Conservation (phyloP, 2,329 filamentous ascomycete genomes). For the Fusarium pseudocircinatum region DNA sequence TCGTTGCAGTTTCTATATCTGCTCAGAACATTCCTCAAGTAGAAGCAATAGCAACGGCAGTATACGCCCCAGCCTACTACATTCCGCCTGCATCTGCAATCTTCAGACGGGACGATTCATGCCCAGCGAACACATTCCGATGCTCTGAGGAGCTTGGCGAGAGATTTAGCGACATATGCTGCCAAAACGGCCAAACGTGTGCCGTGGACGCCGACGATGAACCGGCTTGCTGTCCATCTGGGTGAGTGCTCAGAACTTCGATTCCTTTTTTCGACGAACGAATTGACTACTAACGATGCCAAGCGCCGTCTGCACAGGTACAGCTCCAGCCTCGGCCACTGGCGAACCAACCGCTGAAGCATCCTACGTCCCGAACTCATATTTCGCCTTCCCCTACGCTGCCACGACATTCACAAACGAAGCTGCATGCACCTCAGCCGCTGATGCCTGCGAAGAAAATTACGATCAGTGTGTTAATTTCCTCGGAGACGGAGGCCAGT, state of each 20-base stretch:
- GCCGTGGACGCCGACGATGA: constrained; percentile 58
- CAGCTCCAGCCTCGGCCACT: constrained; percentile 55
- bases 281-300: constrained; percentile 20
- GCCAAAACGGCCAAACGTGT: constrained; percentile 61
- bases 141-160: constrained; percentile 59
- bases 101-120: constrained; percentile 48
- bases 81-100: constrained; percentile 35
- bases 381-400: constrained; percentile 69
- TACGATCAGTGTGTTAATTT: constrained; percentile 63
- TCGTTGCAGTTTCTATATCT: constrained; percentile 31
- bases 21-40: constrained; percentile 31
- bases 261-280: neutral
- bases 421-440: constrained; percentile 62
- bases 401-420: constrained; percentile 61
- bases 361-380: constrained; percentile 66
- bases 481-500: constrained; percentile 54
- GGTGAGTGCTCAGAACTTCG: constrained; percentile 50
- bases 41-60: constrained; percentile 30
- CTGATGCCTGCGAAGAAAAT: constrained; percentile 62
- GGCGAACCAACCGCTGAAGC: constrained; percentile 50
- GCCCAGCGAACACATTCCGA: constrained; percentile 60
- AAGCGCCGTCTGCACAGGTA: constrained; percentile 66
- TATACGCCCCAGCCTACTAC: constrained; percentile 27
- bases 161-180: constrained; percentile 61
- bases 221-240: constrained; percentile 64